phyloP scores from a whole-genome alignment of 192 early-diverging fungal genomes.

The Backusella parvicylindrica region DNA sequence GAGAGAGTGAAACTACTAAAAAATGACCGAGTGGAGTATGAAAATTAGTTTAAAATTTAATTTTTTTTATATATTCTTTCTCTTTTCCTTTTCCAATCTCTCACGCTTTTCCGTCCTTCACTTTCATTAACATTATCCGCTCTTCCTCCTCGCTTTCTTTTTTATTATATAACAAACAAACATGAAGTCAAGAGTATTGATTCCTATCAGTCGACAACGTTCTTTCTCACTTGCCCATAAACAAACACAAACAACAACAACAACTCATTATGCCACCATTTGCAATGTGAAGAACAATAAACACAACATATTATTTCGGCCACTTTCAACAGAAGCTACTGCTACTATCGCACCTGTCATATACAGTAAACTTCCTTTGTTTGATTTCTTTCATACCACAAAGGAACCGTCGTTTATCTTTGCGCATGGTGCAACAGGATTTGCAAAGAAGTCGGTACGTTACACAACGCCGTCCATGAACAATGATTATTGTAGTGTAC shows the following conservation, averaged over 20 bases:
- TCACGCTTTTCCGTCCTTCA: neutral
- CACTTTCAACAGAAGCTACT: neutral
- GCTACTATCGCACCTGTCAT: neutral
- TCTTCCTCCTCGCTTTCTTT: neutral
- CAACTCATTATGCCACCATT: neutral
- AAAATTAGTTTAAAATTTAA: too few species aligned
- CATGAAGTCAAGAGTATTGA: neutral
- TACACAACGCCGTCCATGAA: conserved; percentile 11
- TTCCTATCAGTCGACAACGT: neutral
- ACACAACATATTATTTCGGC: neutral
- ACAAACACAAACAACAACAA: neutral
- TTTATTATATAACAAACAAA: neutral
- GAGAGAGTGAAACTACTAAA: too few species aligned
- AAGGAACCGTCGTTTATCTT: conserved; percentile 17
- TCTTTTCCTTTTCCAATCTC: neutral
- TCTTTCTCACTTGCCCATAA: neutral
- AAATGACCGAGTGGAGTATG: too few species aligned
- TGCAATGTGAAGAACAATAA: neutral
- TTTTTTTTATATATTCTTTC: too few species aligned
- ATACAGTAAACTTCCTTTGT: neutral
- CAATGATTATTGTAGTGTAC: conserved; percentile 57
- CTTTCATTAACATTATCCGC: neutral
- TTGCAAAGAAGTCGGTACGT: conserved; percentile 17
- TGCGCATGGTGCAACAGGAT: conserved; percentile 24
- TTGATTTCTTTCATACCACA: neutral